phyloP scores from a whole-genome alignment of 2,329 filamentous ascomycete genomes.

The Arthrobotrys conoides region DNA sequence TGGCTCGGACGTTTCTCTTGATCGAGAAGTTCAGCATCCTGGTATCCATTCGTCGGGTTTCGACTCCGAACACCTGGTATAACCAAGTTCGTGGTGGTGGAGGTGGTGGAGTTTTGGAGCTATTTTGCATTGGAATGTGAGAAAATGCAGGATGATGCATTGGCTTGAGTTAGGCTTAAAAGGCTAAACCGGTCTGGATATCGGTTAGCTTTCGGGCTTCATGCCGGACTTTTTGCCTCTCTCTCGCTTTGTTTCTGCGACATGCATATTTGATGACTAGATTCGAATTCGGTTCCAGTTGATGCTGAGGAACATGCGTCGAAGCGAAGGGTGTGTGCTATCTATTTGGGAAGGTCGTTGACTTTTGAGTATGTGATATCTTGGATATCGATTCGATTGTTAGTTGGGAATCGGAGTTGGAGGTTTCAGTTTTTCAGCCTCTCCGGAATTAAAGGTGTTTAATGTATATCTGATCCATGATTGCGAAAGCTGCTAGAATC shows the following conservation, averaged over 20 bases:
- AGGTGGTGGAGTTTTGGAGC: too few relatives aligned
- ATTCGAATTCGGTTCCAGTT: constrained; percentile 28
- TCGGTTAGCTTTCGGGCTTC: constrained; percentile 25
- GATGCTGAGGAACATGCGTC: constrained; percentile 46
- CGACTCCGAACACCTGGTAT: constrained; percentile 11
- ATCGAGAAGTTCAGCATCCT: constrained; percentile 17
- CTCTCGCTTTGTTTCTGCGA: constrained; percentile 14
- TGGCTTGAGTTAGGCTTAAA: constrained; percentile 21
- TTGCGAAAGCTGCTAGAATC: constrained; percentile 23
- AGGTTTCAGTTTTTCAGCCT: constrained; percentile 26
- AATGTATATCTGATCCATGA: not conserved
- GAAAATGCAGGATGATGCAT: constrained; percentile 18
- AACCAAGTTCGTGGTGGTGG: too few relatives aligned
- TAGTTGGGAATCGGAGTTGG: not conserved
- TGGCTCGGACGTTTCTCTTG: constrained; percentile 15
- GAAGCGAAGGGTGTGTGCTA: constrained; percentile 42
- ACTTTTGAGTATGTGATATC: constrained; percentile 1
- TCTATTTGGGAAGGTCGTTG: constrained; percentile 14
- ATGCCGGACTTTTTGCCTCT: constrained; percentile 14
- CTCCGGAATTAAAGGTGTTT: constrained; percentile 14
- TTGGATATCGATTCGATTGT: too few relatives aligned
- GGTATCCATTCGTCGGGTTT: constrained; percentile 4
- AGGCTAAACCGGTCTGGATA: constrained; percentile 16
- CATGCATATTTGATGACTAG: not conserved
- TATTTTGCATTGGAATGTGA: constrained; percentile 1